phyloP scores from a whole-genome alignment of 2,329 filamentous ascomycete genomes.

The Fusarium sp. region DNA sequence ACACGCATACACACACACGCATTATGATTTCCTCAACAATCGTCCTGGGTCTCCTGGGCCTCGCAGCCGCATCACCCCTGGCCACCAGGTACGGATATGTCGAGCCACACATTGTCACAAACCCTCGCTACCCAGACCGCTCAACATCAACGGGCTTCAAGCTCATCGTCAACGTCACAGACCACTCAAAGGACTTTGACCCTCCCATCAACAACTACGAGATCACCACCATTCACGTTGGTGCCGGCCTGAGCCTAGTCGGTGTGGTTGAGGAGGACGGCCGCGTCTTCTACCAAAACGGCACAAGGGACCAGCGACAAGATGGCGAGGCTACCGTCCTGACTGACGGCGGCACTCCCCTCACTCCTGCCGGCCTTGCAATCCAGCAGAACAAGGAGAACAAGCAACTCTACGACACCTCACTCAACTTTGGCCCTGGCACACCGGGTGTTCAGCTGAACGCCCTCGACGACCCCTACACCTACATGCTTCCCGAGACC shows the following conservation, averaged over 20 bases:
- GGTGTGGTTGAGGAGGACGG: constrained; percentile 47
- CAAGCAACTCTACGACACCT: constrained; percentile 46
- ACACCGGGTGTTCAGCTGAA: constrained; percentile 51
- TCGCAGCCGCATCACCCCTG: constrained; percentile 40
- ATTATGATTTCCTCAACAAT: constrained; percentile 42
- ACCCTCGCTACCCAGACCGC: constrained; percentile 29
- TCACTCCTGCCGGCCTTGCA: constrained; percentile 53
- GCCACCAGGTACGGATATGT: background rate
- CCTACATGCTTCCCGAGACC: constrained; percentile 50
- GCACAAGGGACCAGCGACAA: constrained; percentile 53
- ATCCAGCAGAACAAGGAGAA: constrained; percentile 46
- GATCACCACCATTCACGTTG: constrained; percentile 57
- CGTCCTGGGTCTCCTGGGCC: constrained; percentile 41
- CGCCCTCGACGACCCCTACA: constrained; percentile 37
- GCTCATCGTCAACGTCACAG: constrained; percentile 59
- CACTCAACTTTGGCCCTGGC: constrained; percentile 51
- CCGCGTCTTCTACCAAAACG: constrained; percentile 63
- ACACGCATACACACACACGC: constrained; percentile 13
- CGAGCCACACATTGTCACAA: constrained; percentile 21
- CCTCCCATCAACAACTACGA: constrained; percentile 56
- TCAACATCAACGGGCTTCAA: constrained; percentile 51
- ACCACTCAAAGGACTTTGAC: constrained; percentile 53
- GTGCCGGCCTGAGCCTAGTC: constrained; percentile 55
- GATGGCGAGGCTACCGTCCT: constrained; percentile 51
- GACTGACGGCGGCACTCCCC: constrained; percentile 55